phyloP scores from a whole-genome alignment of 306 rosid species.

The Begonia loranthoides region DNA sequence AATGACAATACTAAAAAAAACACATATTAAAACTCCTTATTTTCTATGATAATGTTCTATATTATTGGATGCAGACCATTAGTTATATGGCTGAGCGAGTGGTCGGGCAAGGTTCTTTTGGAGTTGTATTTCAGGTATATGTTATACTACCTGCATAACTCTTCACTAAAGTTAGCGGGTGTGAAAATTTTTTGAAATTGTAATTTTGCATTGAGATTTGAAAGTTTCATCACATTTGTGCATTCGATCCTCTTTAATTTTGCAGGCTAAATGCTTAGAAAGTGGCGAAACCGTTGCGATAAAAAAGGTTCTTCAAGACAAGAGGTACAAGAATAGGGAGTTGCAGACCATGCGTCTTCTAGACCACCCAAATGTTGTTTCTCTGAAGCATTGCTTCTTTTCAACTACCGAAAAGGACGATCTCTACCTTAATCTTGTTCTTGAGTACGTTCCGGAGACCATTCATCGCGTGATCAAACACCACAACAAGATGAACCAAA shows the following conservation, averaged over 20 bases:
- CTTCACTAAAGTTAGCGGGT: background rate
- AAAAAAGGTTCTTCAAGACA: slow-evolving; percentile 96
- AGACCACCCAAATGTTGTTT: slow-evolving; percentile 93
- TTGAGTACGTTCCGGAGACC: slow-evolving; percentile 95
- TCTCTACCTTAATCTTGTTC: slow-evolving; percentile 88
- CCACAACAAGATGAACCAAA: slow-evolving; percentile 91
- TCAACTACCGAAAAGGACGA: slow-evolving; percentile 96
- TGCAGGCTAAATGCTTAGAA: slow-evolving; percentile 90
- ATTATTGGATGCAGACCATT: slow-evolving; percentile 38
- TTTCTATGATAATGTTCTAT: slow-evolving; percentile 1
- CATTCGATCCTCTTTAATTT: slow-evolving; percentile 2
- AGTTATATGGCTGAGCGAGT: slow-evolving; percentile 94
- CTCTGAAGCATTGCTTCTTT: slow-evolving; percentile 94
- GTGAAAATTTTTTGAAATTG: background rate
- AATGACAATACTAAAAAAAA: background rate
- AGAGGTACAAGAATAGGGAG: slow-evolving; percentile 92
- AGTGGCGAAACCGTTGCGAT: slow-evolving; percentile 97
- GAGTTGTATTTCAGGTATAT: slow-evolving; percentile 87
- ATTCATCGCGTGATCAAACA: slow-evolving; percentile 95
- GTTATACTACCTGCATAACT: background rate
- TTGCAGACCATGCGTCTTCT: slow-evolving; percentile 97
- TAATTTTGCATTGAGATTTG: background rate
- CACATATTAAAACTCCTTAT: background rate
- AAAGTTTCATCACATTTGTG: slow-evolving; percentile 3
- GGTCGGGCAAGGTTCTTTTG: slow-evolving; percentile 90